These are phyloP conservation scores for Leccinum pallidistipes DNA, from an alignment of 1,284 basidiomycete species.

Conservation along the genomic window DNA sequence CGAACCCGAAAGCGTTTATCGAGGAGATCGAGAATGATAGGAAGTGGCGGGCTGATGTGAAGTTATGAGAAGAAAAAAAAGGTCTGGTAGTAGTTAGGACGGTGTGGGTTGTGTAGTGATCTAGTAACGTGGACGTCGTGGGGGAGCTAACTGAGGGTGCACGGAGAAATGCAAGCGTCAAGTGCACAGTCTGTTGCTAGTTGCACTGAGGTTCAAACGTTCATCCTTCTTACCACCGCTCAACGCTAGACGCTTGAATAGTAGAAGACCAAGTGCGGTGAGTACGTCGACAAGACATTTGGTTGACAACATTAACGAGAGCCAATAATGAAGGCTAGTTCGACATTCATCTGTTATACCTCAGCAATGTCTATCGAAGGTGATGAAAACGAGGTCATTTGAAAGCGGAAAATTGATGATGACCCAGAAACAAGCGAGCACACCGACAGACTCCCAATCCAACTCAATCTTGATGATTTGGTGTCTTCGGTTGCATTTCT, in stretches of 20 bases:
- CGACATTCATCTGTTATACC: not conserved
- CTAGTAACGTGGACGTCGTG: no score
- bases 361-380: not conserved
- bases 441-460: not conserved
- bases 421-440: not conserved
- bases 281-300: not conserved
- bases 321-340: not conserved
- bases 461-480: accelerated
- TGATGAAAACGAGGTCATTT: not conserved
- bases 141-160: no score
- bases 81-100: no score
- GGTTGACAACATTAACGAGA: not conserved
- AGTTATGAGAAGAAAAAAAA: not conserved
- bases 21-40: not conserved
- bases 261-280: not conserved
- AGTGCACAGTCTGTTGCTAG: no score
- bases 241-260: no score
- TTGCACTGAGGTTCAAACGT: no score
- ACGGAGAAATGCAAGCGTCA: no score
- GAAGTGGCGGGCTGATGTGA: not conserved
- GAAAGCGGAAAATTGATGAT: not conserved
- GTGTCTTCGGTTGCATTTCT: not conserved
- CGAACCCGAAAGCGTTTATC: not conserved
- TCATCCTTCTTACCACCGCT: no score
- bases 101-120: no score